Conservation (phyloP, 73 alveolate genomes). For the Paramecium caudatum region DNA sequence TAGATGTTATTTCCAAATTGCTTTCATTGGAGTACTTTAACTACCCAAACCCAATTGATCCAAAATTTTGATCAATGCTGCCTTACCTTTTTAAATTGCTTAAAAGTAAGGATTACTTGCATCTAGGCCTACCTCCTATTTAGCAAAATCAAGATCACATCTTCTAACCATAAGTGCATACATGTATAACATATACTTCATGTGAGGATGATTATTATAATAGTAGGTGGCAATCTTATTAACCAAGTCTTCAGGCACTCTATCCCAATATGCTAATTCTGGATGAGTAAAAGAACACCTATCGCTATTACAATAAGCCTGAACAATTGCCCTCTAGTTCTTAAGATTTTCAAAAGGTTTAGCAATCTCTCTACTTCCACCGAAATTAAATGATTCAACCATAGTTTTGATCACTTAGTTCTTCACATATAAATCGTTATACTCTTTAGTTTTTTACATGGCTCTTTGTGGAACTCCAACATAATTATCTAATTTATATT, state of each 20-base stretch:
- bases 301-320: conserved; percentile 64
- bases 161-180: conserved; percentile 67
- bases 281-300: conserved; percentile 64
- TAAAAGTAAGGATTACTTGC: conserved; percentile 29
- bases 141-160: conserved; percentile 68
- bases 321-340: conserved; percentile 47
- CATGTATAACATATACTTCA: conserved; percentile 53
- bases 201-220: conserved; percentile 66
- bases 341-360: conserved; percentile 42
- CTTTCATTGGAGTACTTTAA: conserved; percentile 58
- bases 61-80: conserved; percentile 44
- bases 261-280: conserved; percentile 67
- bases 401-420: conserved; percentile 47
- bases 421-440: conserved; percentile 55
- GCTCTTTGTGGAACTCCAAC: conserved; percentile 66
- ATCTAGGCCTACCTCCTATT: conserved; percentile 56
- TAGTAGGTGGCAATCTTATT: conserved; percentile 44
- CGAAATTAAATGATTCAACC: conserved; percentile 57
- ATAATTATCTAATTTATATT: conserved; percentile 5
- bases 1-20: conserved; percentile 56
- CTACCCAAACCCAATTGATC: conserved; percentile 61
- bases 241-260: conserved; percentile 58
- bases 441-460: conserved; percentile 42
- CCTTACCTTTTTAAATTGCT: conserved; percentile 49
- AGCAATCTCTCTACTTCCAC: conserved; percentile 56